Evolutionary conservation across 192 early-diverging fungal genomes (phyloP), one percentile per base, ranked within the genome.

Genomic region (Rhizoclosmatium globosum): DNA sequence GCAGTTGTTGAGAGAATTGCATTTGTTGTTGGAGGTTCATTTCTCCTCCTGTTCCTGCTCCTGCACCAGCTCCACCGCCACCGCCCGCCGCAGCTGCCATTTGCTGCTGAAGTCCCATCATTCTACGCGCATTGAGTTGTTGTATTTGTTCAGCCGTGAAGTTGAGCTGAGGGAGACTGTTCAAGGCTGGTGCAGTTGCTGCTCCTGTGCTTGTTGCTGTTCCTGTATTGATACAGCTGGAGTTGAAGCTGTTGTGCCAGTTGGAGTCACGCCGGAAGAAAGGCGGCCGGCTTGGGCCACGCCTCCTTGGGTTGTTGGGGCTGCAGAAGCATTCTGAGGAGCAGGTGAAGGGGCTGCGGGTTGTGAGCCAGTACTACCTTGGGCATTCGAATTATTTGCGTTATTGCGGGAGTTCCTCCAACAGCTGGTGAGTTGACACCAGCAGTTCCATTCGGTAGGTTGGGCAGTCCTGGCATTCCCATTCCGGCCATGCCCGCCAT

Each of bases 201-300:
- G 61, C 62, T 68, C 61, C 61, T 31, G 74, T 17, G n/a, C 41
- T 59, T 50, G 76, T 50, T 70, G 76, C 57, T 69, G 65, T 38
- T 53, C 65, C 57, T 68, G 76, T 23, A 39, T 19, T 70, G 65
- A 23, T 58, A 48, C 71, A 1, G 71, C 71, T 2, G 71, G 6
- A 73, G 56, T n/a, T 38, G n/a, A 15, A 58, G 44, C 21, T 23
- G 19, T 4, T 41, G 71, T 39, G 1, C 50, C 7, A 58, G 17
- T 31, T 73, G 53, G 44, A 58, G 31, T 31, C 31, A 31, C 31
- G 31, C 31, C 31, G 31, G 31, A 31, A 31, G 31, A 31, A 31
- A 31, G 31, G 31, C 31, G 31, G 31, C 31, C 31, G 31, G 31
- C 31, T 31, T 31, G 31, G 31, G 31, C 31, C 31, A 31, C 31